Base-by-base conservation (phyloP, 306 rosid species). In the Carpinus viminea region DNA sequence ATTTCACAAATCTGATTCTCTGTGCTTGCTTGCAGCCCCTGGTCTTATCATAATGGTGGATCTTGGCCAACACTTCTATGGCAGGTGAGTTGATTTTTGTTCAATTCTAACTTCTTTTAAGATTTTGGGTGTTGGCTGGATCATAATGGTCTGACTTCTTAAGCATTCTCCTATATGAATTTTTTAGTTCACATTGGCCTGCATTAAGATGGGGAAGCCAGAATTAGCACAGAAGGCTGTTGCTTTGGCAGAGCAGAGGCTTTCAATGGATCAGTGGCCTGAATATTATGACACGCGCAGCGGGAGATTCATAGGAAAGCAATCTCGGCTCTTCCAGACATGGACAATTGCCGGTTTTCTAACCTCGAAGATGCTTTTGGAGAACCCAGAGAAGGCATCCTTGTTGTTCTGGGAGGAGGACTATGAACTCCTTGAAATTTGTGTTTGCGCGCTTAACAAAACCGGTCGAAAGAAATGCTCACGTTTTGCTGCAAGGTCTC, bases 21-120 rank as follows among this genome's bases (percentile, higher is more conserved):
- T 57, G 43, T 71, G 71, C 72, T 73, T 79, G 70, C 76, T 82
- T 84, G 87, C 89, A 93, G 97, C 78, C 91, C 96, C 12, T 93
- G 98, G 98, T 93, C 98, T 75, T 93, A 91, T 84, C 98, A 93
- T 74, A 93, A 93, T 62, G 98, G 96, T 7, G 97, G 98, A 53
- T 91, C 98, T 41, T 93, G 98, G 97, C 98, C 98, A 24, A 90
- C 97, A 16, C 96, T 93, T 68, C 85, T 93, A 15, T 90, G 98
- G 97, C 98, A 89, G 93, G 98, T 94, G 74, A 83, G 84, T 79
- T 62, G 82, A 51, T 56, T 15, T 6, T 65, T 64, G 64, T 73
- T 68, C 68, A 24, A 38, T 1, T 31, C 18, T 12, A 5, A 36
- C n/a, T 31, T 55, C 55, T 5, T 4, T 21, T 50, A 68, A 18